Conservation (phyloP, 2,329 filamentous ascomycete species). For the Phialocephala sp. region DNA sequence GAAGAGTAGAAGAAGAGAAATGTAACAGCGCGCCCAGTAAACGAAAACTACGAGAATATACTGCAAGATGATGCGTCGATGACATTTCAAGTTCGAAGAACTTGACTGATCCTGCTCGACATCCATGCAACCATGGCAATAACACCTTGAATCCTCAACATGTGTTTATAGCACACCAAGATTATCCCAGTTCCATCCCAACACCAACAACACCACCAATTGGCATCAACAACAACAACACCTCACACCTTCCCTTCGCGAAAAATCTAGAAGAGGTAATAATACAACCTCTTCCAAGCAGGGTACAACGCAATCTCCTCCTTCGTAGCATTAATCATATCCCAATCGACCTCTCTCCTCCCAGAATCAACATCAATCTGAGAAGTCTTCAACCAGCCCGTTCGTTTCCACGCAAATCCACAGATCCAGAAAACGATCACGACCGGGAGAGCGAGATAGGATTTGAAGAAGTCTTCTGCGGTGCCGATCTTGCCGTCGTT, state of each 20-base stretch:
- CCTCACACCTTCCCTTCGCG: background rate
- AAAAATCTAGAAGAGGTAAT: conserved; percentile 22
- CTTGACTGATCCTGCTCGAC: too few relatives aligned
- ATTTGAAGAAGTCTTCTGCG: conserved; percentile 59
- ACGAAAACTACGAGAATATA: background rate
- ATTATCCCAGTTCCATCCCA: too few relatives aligned
- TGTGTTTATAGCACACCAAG: too few relatives aligned
- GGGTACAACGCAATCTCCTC: conserved; percentile 57
- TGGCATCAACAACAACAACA: too few relatives aligned
- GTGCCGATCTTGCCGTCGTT: conserved; percentile 55
- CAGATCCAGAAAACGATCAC: conserved; percentile 59
- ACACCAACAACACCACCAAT: too few relatives aligned
- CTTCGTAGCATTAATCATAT: conserved; percentile 52
- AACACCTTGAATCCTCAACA: too few relatives aligned
- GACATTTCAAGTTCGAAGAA: too few relatives aligned
- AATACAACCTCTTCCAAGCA: conserved; percentile 47
- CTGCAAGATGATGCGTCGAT: background rate
- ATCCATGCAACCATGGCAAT: too few relatives aligned
- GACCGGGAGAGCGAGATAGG: conserved; percentile 59
- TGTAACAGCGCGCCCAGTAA: background rate
- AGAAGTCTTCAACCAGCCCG: conserved; percentile 60
- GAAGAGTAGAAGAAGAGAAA: too few relatives aligned
- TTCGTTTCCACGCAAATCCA: conserved; percentile 69
- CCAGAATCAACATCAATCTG: conserved; percentile 73
- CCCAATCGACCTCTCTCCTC: conserved; percentile 62